Evolutionary conservation across 2,329 filamentous ascomycete genomes (phyloP), one percentile per base, ranked within the genome.

Genomic region (Alternaria atra): DNA sequence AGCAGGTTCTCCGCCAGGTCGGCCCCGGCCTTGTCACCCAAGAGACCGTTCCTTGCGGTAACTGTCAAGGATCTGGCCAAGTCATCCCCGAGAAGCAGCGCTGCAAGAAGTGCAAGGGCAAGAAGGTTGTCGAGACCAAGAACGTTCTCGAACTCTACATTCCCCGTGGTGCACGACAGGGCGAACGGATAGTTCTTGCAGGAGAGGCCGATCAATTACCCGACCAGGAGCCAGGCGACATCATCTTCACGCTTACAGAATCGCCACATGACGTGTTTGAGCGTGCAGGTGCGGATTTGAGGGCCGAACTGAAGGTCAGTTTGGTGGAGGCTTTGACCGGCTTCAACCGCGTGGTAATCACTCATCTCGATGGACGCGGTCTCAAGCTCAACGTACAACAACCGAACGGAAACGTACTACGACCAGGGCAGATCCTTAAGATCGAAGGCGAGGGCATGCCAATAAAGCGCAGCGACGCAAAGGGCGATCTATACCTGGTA

Each of bases 51-150:
- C 80, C 89, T 35, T 99, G 95, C 80, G 89, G 91, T 72, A 89
- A 90, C 73, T 99, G 95, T 81, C 86, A 89, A 61, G 94, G 94
- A 34, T 87, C 89, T n/a, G 95, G 95, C 6, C 89, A 90, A 74
- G 89, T 94, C 74, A 97, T 89, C 83, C 94, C 94, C 80, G 93
- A 97, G 75, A 98, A 98, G 84, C 95, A 99, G 75, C 92, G 93
- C 77, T 99, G 95, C 85, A 97, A 97, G 85, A 97, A 95, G 84
- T 99, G 95, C 88, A 98, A 98, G 82, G 95, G 95, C 74, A 92
- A 91, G 79, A 88, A 92, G 64, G 93, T 92, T 13, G 88, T 89
- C 44, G 90, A 93, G 73, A 91, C 95, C 80, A 95, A 92, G 80
- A 99, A 98, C 83, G 91, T 94, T 4, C 84, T 99, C 62, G 95